Evolutionary conservation across 768 basidiomycete species (phyloP), one percentile per base, ranked within the genome.

Genomic region (Tulasnella sp.): DNA sequence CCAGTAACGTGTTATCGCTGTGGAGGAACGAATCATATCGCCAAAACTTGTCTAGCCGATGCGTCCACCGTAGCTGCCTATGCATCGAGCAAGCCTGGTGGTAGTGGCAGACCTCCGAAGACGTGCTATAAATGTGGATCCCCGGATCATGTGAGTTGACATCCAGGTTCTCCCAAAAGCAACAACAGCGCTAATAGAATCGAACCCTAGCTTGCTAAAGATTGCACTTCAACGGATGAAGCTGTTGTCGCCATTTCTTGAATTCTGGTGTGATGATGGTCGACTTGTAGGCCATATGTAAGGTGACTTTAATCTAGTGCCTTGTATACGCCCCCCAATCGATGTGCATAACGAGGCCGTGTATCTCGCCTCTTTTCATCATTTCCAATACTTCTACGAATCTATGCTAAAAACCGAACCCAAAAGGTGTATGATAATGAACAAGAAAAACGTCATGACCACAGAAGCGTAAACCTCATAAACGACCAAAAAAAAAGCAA

Each of bases 61-160:
- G 34, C 64, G 11, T 39, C 74, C 22, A 25, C 34, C 7, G 49
- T 38, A 8, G 52, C 45, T 5, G 34, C 54, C 11, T 36, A 54
- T 36, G 45, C 42, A 29, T 38, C 69, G 1, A 70, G 11, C 37
- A 70, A 40, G 67, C 58, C 58, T 64, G 40, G 45, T 25, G 19
- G 36, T 15, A 88, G 90, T 67, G 90, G 90, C 31, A 84, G 87
- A 29, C 85, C 86, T 34, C 88, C 81, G 78, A 94, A 91, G 85
- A 93, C 91, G 72, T 95, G 93, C 82, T 95, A 93, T 85, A 94
- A 93, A 81, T 95, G 94, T 80, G 91, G 92, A 81, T 89, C 90
- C 82, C 91, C 93, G 82, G 93, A 93, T 79, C 93, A 95, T 85
- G 93, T 94, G 81, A 83, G 92, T 68, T 31, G 9, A 12, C 9